phyloP scores from a whole-genome alignment of 2,329 filamentous ascomycete species.

The Purpureocillium takamizusanense region DNA sequence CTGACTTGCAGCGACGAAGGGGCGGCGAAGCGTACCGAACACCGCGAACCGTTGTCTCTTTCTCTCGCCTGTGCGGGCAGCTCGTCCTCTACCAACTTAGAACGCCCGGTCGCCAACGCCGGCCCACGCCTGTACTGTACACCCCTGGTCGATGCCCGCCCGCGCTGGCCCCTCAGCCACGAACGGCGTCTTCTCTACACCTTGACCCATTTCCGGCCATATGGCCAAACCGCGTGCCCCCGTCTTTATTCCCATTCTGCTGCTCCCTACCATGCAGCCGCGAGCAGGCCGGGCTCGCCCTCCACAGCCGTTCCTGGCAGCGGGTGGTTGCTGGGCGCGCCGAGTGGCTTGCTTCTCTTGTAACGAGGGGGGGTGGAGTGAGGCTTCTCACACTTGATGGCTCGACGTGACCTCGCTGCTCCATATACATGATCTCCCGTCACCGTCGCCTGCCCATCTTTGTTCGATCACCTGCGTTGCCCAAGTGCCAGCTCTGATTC shows the following conservation, averaged over 20 bases:
- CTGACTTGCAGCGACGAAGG: too few relatives aligned
- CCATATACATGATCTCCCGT: conserved; percentile 1
- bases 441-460: not conserved
- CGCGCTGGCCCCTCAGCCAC: conserved; percentile 5
- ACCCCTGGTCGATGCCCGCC: conserved; percentile 1
- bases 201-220: conserved; percentile 4
- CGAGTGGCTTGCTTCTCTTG: not conserved
- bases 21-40: too few relatives aligned
- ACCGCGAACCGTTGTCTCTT: too few relatives aligned
- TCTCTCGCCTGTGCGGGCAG: too few relatives aligned
- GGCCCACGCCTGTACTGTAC: not conserved
- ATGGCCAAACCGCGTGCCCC: conserved; percentile 6
- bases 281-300: not conserved
- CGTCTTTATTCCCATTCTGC: conserved; percentile 1
- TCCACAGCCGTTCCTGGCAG: not conserved
- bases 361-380: not conserved
- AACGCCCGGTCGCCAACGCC: too few relatives aligned
- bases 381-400: conserved; percentile 1
- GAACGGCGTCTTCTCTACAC: not conserved
- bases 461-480: conserved; percentile 3
- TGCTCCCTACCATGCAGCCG: conserved; percentile 1
- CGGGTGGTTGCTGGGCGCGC: too few relatives aligned
- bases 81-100: too few relatives aligned
- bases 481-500: conserved; percentile 1
- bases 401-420: conserved; percentile 4